Percentiles rank a stretch among this genome's conserved stretches.
Evolutionary conservation across 108 stramenopile species (phyloP).

Genomic region (Skeletonema grethae): DNA sequence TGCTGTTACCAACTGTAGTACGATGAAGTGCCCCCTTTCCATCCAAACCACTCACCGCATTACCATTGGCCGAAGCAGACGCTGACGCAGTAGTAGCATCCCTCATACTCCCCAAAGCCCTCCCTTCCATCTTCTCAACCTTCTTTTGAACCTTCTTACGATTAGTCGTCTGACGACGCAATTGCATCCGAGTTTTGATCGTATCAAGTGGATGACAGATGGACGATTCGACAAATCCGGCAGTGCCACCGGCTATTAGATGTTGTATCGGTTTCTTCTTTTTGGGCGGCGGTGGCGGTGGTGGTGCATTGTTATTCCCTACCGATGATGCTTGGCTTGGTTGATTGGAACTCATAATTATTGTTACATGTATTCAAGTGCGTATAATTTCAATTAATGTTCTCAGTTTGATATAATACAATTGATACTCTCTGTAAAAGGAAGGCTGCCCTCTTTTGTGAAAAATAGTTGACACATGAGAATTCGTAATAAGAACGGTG

Average conservation of each 20-base stretch:
- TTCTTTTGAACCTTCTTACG: constrained; percentile 5
- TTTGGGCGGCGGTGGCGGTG: constrained; percentile 45
- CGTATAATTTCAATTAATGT: no score
- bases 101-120: constrained; percentile 37
- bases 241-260: constrained; percentile 89
- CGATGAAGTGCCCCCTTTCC: constrained; percentile 1
- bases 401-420: no score
- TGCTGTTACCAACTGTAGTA: background rate
- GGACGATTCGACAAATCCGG: constrained; percentile 92
- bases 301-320: no score
- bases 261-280: constrained; percentile 85
- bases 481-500: no score
- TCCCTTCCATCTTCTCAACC: constrained; percentile 26
- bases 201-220: constrained; percentile 96
- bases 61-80: no score
- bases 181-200: constrained; percentile 94
- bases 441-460: no score
- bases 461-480: no score
- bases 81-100: constrained; percentile 8
- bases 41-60: background rate
- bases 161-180: constrained; percentile 60
- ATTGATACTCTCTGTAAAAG: no score
- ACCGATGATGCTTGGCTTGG: no score
- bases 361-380: no score
- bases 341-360: no score